Evolutionary conservation across 2,329 filamentous ascomycete genomes (phyloP).

Genomic region (Xylaria sp.): DNA sequence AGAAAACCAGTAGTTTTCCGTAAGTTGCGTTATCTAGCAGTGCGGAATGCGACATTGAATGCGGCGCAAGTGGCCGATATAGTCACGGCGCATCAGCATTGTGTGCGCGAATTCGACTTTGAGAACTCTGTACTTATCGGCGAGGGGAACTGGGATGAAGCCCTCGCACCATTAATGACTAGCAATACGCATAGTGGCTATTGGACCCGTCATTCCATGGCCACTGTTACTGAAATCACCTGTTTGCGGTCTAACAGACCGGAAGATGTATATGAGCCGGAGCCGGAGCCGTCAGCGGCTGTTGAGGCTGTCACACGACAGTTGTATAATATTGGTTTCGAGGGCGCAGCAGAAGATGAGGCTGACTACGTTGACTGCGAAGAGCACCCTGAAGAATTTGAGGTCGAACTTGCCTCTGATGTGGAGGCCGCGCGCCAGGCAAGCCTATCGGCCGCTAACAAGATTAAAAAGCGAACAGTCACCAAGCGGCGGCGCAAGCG

Average conservation of each 20-base stretch:
- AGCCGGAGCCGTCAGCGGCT: constrained; percentile 64
- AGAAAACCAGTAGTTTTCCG: constrained; percentile 73
- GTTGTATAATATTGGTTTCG: constrained; percentile 54
- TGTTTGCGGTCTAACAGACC: constrained; percentile 42
- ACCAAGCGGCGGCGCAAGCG: constrained; percentile 52
- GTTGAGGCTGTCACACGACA: constrained; percentile 65
- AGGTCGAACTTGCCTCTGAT: constrained; percentile 49
- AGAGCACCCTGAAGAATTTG: constrained; percentile 45
- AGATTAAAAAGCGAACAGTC: constrained; percentile 51
- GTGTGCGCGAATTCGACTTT: constrained; percentile 82
- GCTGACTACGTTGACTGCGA: constrained; percentile 53
- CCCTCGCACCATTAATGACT: constrained; percentile 75
- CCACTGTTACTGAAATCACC: constrained; percentile 47
- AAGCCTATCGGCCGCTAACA: constrained; percentile 48
- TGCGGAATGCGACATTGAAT: constrained; percentile 79
- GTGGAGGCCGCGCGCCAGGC: constrained; percentile 50
- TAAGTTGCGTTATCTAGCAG: constrained; percentile 72
- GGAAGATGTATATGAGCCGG: constrained; percentile 48
- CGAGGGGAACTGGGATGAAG: constrained; percentile 81
- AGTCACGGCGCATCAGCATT: constrained; percentile 72
- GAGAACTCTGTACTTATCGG: constrained; percentile 77
- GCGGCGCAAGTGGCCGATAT: constrained; percentile 76
- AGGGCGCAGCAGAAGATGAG: constrained; percentile 53
- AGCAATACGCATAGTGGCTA: constrained; percentile 56
- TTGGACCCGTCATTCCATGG: constrained; percentile 57